Percentiles rank a stretch among this genome's conserved stretches.
Evolutionary conservation across 2,329 filamentous ascomycete species (phyloP).

Genomic region (Penicillium sp.): DNA sequence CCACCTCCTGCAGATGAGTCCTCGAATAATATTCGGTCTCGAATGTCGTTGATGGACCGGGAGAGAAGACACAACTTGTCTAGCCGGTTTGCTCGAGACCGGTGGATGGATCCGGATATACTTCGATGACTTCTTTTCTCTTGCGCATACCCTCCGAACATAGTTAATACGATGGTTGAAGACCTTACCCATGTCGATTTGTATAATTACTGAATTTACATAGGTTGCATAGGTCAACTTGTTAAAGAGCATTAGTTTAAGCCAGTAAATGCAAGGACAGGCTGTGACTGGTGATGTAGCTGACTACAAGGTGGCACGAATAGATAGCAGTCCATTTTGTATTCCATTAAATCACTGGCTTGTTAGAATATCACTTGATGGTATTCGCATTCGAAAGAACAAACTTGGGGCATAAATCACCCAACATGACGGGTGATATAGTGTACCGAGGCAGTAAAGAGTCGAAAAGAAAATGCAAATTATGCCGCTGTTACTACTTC

Average conservation of each 20-base stretch:
- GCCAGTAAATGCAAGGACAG: too few species aligned
- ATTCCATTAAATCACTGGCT: constrained; percentile 1
- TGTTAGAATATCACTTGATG: neutral
- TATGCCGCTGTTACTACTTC: constrained; percentile 14
- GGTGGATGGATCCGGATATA: constrained; percentile 37
- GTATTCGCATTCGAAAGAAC: neutral
- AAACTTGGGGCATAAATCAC: neutral
- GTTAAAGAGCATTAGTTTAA: too few species aligned
- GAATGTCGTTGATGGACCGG: constrained; percentile 20
- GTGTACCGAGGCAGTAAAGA: neutral
- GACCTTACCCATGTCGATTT: neutral
- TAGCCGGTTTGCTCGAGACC: constrained; percentile 24
- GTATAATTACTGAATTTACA: neutral
- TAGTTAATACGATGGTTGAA: constrained; percentile 16
- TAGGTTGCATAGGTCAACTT: too few species aligned
- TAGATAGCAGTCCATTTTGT: neutral
- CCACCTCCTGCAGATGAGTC: constrained; percentile 25
- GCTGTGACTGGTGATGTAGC: too few species aligned
- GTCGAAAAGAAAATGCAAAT: neutral
- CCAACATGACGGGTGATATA: neutral
- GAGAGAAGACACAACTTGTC: constrained; percentile 21
- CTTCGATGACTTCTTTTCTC: constrained; percentile 23
- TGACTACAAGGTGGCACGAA: neutral
- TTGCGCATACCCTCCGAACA: constrained; percentile 10
- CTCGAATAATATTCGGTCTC: constrained; percentile 22